A percentile compares a stretch with the other conserved stretches of the same genome.
phyloP scores from a whole-genome alignment of 2,329 filamentous ascomycete genomes.

The Phialophora tarda region DNA sequence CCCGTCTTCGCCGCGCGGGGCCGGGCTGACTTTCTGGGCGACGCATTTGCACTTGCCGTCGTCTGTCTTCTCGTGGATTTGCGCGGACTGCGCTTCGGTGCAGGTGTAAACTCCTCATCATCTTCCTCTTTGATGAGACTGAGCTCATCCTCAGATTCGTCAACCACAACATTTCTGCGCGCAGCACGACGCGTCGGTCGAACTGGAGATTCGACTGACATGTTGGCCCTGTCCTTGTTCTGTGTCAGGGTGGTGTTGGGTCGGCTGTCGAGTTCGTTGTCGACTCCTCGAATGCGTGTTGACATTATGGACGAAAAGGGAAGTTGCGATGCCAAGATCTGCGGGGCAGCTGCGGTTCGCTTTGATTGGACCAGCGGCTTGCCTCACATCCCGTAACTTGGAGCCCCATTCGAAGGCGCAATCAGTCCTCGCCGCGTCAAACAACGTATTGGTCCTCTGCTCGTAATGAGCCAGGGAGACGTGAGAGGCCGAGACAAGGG shows the following conservation, averaged over 20 bases:
- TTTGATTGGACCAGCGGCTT: background rate
- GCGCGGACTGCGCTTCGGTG: constrained; percentile 63
- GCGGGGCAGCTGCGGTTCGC: too few relatives aligned
- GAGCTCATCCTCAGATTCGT: constrained; percentile 75
- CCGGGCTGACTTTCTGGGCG: constrained; percentile 44
- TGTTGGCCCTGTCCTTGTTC: constrained; percentile 2
- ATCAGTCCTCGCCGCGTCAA: background rate
- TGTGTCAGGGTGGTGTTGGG: background rate
- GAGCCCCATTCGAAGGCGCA: background rate
- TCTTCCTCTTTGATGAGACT: constrained; percentile 62
- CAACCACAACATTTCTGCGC: constrained; percentile 74
- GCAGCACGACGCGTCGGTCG: constrained; percentile 67
- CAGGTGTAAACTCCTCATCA: constrained; percentile 81
- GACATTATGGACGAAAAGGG: constrained; percentile 20
- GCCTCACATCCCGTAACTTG: background rate
- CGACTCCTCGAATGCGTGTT: constrained; percentile 4
- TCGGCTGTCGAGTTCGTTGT: constrained; percentile 1
- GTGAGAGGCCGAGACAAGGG: too few relatives aligned
- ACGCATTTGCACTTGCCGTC: constrained; percentile 53
- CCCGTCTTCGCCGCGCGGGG: constrained; percentile 54
- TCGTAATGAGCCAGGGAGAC: too few relatives aligned
- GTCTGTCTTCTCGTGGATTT: constrained; percentile 64
- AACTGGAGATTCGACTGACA: constrained; percentile 45
- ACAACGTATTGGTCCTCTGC: background rate
- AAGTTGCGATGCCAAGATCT: constrained; percentile 12